Evolutionary conservation across 176 grass and related monocot species (phyloP).

Genomic region (Tuctoria greenei): DNA sequence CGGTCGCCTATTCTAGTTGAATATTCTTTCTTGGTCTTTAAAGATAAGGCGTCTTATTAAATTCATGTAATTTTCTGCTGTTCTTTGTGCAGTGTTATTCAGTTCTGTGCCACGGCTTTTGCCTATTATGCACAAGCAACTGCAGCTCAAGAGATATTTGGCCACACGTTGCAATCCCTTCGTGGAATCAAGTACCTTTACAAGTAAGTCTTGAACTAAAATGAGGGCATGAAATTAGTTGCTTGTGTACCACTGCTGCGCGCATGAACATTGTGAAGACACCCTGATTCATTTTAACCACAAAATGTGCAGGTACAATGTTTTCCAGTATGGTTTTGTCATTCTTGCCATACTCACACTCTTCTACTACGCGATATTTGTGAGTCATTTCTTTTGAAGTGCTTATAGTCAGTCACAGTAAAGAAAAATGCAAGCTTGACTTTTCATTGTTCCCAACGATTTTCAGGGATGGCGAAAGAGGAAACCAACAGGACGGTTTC

Average conservation of each 20-base stretch:
- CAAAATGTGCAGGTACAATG: conserved; percentile 68
- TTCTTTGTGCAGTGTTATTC: conserved; percentile 82
- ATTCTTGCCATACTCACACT: conserved; percentile 88
- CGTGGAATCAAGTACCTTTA: conserved; percentile 99
- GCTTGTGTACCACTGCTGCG: not conserved
- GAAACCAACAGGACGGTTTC: conserved; percentile 76
- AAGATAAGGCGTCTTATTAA: not conserved
- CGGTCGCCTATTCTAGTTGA: conserved; percentile 1
- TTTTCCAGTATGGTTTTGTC: conserved; percentile 98
- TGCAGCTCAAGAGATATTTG: conserved; percentile 98
- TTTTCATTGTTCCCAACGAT: conserved; percentile 11
- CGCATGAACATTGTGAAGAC: not conserved
- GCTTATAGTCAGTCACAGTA: not conserved
- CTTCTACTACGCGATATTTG: conserved; percentile 82
- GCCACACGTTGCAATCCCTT: conserved; percentile 84
- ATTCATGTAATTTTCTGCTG: not conserved
- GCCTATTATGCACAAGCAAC: conserved; percentile 98
- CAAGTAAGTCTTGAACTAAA: conserved; percentile 63
- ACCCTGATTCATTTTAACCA: conserved; percentile 21
- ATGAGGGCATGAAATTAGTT: not conserved
- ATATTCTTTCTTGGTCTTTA: not conserved
- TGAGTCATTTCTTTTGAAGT: conserved; percentile 44
- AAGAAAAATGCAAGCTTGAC: not conserved
- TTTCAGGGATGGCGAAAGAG: conserved; percentile 93
- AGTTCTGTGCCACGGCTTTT: conserved; percentile 96